Evolutionary conservation across 495 filamentous ascomycete species (phyloP), one percentile per base, ranked within the genome.

Genomic region (Lasiosphaeria ovina): DNA sequence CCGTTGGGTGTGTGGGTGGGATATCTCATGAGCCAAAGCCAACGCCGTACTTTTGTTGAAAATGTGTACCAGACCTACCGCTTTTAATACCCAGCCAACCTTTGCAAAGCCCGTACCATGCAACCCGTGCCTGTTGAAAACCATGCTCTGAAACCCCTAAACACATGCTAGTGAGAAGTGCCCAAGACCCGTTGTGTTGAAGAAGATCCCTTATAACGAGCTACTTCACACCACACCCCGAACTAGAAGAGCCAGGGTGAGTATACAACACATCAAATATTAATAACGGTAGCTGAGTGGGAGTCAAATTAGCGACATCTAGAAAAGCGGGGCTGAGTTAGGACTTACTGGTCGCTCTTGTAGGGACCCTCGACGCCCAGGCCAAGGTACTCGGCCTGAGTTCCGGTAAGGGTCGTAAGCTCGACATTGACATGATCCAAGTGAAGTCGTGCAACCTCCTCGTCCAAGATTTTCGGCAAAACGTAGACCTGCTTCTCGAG

Each of bases 401-500:
- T 87, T 58, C 81, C 69, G 66, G 89, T 89, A 70, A 98, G 84
- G 74, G 85, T 87, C 64, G 90, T 87, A 63, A 98, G 83, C 84
- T 98, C 92, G 73, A 83, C 94, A 78, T 96, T 96, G 83, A 95
- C 89, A 83, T 98, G 95, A 55, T 82, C 86, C 69, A 98, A 79
- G 79, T 98, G 94, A 64, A 96, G 89, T 68, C 87, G 83, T 66
- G 94, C 94, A 71, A 98, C 94, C 80, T 97, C 90, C 87, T 98
- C 94, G 66, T 98, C 94, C 45, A 98, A 85, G 66, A 96, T 91
- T 92, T 98, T 98, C 72, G 94, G 94, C 59, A 98, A 86, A 57
- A 97, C 93, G 76, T 95, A 97, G 81, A 98, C 95, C 67, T 93
- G 89, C 69, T 94, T 81, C 60, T 83, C 81, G 74, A 97, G 93